phyloP scores from a whole-genome alignment of 2,329 filamentous ascomycete species.

The Ceratocystiopsis minuta region DNA sequence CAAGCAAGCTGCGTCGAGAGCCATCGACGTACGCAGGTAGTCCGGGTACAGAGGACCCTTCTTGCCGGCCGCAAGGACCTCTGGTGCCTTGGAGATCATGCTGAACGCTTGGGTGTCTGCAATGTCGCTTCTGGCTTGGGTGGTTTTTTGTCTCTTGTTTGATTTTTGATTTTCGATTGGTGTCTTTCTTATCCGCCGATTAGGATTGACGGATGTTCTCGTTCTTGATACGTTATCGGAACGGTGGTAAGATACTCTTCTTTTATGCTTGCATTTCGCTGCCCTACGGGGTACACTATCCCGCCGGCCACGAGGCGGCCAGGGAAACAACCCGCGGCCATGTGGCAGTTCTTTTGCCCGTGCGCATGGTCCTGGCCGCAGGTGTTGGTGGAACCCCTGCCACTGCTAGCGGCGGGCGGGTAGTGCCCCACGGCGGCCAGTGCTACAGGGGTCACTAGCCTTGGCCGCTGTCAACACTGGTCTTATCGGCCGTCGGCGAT shows the following conservation, averaged over 20 bases:
- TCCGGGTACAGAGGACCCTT: slow-evolving; percentile 9
- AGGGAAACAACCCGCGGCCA: neutral
- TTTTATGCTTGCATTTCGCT: neutral
- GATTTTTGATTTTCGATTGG: neutral
- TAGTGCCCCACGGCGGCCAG: slow-evolving; percentile 1
- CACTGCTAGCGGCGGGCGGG: neutral
- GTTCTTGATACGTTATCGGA: neutral
- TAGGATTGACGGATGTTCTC: neutral
- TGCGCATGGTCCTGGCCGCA: too few relatives aligned
- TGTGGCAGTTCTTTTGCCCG: neutral
- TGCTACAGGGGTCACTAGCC: neutral
- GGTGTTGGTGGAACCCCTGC: neutral
- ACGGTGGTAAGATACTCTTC: neutral
- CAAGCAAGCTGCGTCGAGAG: neutral
- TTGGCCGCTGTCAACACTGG: neutral
- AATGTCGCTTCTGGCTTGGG: neutral
- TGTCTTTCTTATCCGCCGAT: too few relatives aligned
- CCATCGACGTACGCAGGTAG: slow-evolving; percentile 8
- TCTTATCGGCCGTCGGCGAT: neutral
- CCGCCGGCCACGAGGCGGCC: neutral
- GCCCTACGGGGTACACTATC: neutral
- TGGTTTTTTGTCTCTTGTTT: neutral
- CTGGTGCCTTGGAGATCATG: slow-evolving; percentile 5
- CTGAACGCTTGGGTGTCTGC: neutral
- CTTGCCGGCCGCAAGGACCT: neutral